These are phyloP conservation scores for Amesomyces nigricolor DNA, from an alignment of 2,329 filamentous ascomycete genomes.

Conservation along the genomic window DNA sequence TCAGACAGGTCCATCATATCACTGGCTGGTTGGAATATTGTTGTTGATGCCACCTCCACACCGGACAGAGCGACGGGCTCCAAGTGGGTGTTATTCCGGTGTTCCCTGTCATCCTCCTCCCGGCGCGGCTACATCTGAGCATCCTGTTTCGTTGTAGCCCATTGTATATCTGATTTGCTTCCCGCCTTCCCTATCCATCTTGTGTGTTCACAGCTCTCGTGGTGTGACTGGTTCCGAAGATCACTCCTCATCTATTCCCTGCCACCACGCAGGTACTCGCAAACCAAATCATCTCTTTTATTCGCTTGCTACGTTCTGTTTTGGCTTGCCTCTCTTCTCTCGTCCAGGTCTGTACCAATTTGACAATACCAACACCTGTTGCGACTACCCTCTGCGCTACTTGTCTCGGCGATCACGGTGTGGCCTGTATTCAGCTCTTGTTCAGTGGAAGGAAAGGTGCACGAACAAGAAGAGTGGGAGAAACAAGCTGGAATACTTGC, in stretches of 20 bases:
- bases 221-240: conserved; percentile 25
- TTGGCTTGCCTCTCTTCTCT: conserved; percentile 21
- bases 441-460: too few relatives aligned
- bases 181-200: conserved; percentile 16
- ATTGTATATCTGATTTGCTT: conserved; percentile 18
- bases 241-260: conserved; percentile 18
- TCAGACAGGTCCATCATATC: conserved; percentile 23
- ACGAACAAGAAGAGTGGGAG: too few relatives aligned
- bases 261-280: not conserved
- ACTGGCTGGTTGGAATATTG: conserved; percentile 17
- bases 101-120: conserved; percentile 8
- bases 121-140: conserved; percentile 20
- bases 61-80: conserved; percentile 4
- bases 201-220: conserved; percentile 19
- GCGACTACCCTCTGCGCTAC: conserved; percentile 1
- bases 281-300: conserved; percentile 4
- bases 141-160: conserved; percentile 20
- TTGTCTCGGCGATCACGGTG: not conserved
- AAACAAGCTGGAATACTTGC: too few relatives aligned
- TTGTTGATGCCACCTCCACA: conserved; percentile 19
- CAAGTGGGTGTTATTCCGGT: conserved; percentile 13
- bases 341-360: not conserved
- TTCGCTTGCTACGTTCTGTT: conserved; percentile 13
- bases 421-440: too few relatives aligned
- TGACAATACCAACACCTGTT: not conserved